Base-by-base conservation (phyloP, 1,284 basidiomycete species). In the Chiua sp. region DNA sequence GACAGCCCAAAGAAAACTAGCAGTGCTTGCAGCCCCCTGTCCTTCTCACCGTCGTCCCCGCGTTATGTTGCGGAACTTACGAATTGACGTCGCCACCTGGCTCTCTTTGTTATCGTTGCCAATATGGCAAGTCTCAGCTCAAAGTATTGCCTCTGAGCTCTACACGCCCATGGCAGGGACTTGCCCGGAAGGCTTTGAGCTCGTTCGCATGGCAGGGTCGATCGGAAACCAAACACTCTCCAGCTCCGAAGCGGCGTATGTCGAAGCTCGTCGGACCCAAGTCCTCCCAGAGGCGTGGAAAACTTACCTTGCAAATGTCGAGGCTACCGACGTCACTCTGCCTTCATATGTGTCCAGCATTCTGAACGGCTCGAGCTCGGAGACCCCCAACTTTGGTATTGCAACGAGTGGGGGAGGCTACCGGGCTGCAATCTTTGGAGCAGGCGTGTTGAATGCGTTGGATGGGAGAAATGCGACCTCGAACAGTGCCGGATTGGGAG, bases 351-450 rank as follows among this genome's bases (percentile, higher is more conserved):
- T 80, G 35, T 68, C 70, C 11, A 51, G 50, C 35, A 76, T 81
- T 50, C 66, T 81, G 22, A 62, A 49, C 13, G 72, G 72, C 1
- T 47, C 59, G 16, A 64, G 64, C 33, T 47, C 57, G 1, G 48
- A 68, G 12, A 64, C 68, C 0, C 81, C 81, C 0, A 78, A 68
- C 7, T 60, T 84, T 0, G 79, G 78, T 0, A 80, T 83, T 51
- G 77, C 80, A 0, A 70, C 69, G 23, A 83, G 81, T 55, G 82
- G 82, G 7, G 82, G 82, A 18, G 77, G 82, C 0, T 78, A 80
- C 58, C 74, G 83, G 5, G 82, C 84, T 0, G 78, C 81, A 0
- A 75, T 82, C 3, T 83, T 84, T 62, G 82, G 80, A 8, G 81
- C 81, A 0, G 84, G 80, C 1, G 74, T 82, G 5, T 62, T 86